Evolutionary conservation across 2,329 filamentous ascomycete genomes (phyloP), one percentile per base, ranked within the genome.

Genomic region (Mycocentrospora acerina): DNA sequence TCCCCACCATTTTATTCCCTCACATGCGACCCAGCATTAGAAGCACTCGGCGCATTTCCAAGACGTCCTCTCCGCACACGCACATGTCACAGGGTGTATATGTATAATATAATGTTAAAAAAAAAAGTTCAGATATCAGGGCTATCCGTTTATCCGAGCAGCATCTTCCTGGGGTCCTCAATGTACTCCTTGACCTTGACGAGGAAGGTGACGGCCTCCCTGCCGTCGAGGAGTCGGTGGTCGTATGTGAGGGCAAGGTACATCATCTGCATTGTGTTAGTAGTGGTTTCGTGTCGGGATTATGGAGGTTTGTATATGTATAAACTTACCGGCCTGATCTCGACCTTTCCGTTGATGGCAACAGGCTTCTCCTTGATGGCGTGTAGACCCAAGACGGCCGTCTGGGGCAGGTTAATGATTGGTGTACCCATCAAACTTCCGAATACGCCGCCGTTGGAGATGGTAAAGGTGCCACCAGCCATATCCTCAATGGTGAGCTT

Each of bases 401-500:
- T 91, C 68, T 97, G 91, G 11, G 91, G 91, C 32, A 95, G 77
- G 72, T 98, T 98, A 77, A 98, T 97, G 67, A 98, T 97, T 8
- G 93, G 93, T 0, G 93, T 98, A 34, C 93, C 93, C 87, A 95
- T 94, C 43, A 97, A 77, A 11, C 91, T 96, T 42, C 93, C 93
- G 61, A 98, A 98, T 35, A 98, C 91, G 55, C 93, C 93, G 42
- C 93, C 82, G 68, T 96, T 97, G 77, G 87, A 93, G 75, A 96
- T 96, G 46, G 93, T 97, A 71, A 96, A 98, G 24, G 91, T 96
- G 51, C 93, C 93, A 44, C 93, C 93, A 44, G 93, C 93, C 90
- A 98, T 96, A 67, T 98, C 93, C 74, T 98, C 93, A 59, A 98
- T 96, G 2, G 93, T 97, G 53, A 98, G 80, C 75, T 97, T 97